Evolutionary conservation across 495 filamentous ascomycete genomes (phyloP).

Genomic region (Tuber magnatum): DNA sequence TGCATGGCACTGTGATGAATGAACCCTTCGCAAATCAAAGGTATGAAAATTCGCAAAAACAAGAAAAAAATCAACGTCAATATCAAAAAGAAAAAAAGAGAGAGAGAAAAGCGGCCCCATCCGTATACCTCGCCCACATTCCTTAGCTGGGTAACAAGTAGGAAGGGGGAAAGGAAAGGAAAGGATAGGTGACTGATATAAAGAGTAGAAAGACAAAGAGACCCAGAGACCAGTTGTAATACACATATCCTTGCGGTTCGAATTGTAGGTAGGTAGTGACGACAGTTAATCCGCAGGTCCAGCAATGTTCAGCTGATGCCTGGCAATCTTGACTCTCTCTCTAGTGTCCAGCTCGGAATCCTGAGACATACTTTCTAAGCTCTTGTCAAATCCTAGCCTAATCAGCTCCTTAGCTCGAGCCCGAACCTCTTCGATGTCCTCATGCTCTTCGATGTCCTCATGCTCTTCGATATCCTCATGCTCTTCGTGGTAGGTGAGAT

Average conservation of each 20-base stretch:
- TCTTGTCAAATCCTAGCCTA: slow-evolving; percentile 62
- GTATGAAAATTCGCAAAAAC: background rate
- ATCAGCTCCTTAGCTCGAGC: slow-evolving; percentile 61
- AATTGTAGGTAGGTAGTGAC: background rate
- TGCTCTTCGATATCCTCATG: slow-evolving; percentile 52
- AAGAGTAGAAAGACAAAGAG: background rate
- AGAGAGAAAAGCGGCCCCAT: background rate
- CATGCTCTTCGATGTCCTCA: slow-evolving; percentile 62
- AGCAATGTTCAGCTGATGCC: slow-evolving; percentile 49
- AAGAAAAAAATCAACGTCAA: background rate
- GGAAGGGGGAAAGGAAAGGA: too few species aligned
- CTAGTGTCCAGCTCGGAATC: slow-evolving; percentile 77
- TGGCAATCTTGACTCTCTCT: slow-evolving; percentile 72
- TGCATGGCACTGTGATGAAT: background rate
- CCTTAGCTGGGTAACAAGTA: background rate
- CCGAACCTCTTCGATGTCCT: slow-evolving; percentile 54
- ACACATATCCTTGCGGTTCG: background rate
- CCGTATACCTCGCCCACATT: background rate
- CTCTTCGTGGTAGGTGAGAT: slow-evolving; percentile 74
- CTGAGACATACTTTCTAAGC: slow-evolving; percentile 56
- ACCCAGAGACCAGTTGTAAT: background rate
- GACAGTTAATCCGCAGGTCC: slow-evolving; percentile 16
- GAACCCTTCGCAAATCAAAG: background rate
- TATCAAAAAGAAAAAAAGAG: background rate
- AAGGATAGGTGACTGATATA: background rate